These are phyloP conservation scores for Rhizopus sp. DNA, from an alignment of 371 early-diverging fungal species.

Conservation along the genomic window DNA sequence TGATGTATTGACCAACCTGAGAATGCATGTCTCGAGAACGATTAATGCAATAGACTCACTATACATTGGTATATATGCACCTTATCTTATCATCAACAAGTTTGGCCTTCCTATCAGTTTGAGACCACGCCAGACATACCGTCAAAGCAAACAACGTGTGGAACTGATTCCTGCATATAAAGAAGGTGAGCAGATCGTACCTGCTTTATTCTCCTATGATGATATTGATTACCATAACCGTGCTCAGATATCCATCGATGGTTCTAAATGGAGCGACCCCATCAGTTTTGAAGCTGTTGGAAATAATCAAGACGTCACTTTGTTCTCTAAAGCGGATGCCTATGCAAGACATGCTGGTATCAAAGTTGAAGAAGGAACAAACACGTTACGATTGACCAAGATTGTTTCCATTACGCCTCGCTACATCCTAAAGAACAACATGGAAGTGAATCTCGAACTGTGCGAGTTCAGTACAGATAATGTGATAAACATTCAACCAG, in stretches of 20 bases:
- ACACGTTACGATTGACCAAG: constrained; percentile 64
- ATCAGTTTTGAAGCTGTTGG: constrained; percentile 88
- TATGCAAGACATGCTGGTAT: constrained; percentile 67
- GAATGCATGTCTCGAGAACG: constrained; percentile 52
- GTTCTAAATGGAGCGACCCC: constrained; percentile 79
- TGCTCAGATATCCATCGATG: constrained; percentile 62
- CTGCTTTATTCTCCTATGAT: constrained; percentile 84
- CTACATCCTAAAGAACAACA: constrained; percentile 81
- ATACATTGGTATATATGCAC: constrained; percentile 37
- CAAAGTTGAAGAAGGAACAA: constrained; percentile 65
- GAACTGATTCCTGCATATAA: constrained; percentile 27
- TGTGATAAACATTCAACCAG: constrained; percentile 34
- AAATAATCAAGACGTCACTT: constrained; percentile 60
- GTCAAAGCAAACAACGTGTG: constrained; percentile 14
- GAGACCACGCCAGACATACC: constrained; percentile 14
- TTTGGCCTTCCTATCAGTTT: constrained; percentile 62
- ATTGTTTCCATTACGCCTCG: constrained; percentile 82
- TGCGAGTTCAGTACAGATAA: constrained; percentile 49
- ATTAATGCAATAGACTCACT: constrained; percentile 28
- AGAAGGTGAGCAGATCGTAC: constrained; percentile 36
- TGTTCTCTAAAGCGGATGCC: constrained; percentile 40
- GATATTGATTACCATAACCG: constrained; percentile 74
- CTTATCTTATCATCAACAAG: constrained; percentile 76
- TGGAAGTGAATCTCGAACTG: constrained; percentile 57
- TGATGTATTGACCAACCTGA: constrained; percentile 52